Evolutionary conservation across 495 filamentous ascomycete species (phyloP), one percentile per base, ranked within the genome.

Genomic region (Oidiodendron maius): DNA sequence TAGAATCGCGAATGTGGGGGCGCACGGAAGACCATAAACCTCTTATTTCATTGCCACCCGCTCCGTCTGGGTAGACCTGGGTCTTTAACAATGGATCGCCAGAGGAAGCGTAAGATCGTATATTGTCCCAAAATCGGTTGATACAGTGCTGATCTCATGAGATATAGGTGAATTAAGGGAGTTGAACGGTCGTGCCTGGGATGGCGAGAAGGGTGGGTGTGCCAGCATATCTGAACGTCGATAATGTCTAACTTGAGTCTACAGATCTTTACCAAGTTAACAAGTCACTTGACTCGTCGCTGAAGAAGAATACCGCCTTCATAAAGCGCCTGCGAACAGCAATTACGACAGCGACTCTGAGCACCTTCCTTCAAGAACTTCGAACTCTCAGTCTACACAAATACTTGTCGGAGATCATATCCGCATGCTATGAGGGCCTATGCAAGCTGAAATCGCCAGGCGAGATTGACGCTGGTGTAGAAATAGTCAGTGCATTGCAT

Each of bases 251-350:
- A 43, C 18, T 53, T 34, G 0, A 20, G 13, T 3, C 21, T 36
- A 16, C 57, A 96, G 91, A 86, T 71, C 67, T 94, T 25, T 94
- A 95, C 62, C 75, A 81, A 26, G 81, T 91, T 50, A 78, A 74
- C 64, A 75, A 78, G 48, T 87, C 89, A 21, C 83, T 99, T 52
- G 94, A 99, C 64, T 95, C 94, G 15, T 91, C 91, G 24, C 76
- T 99, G 58, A 97, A 96, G 74, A 99, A 97, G 69, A 99, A 99
- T 60, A 99, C 93, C 11, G 91, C 91, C 49, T 96, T 97, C 65
- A 99, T 99, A 64, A 96, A 96, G 66, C 86, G 94, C 44, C 75
- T 97, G 26, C 87, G 93, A 28, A 96, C 93, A 22, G 87, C 89
- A 34, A 83, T 97, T 51, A 89, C 80, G 48, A 71, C 86, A 40